Evolutionary conservation across 768 basidiomycete genomes (phyloP).

Genomic region (Boletus pseudopeckii): DNA sequence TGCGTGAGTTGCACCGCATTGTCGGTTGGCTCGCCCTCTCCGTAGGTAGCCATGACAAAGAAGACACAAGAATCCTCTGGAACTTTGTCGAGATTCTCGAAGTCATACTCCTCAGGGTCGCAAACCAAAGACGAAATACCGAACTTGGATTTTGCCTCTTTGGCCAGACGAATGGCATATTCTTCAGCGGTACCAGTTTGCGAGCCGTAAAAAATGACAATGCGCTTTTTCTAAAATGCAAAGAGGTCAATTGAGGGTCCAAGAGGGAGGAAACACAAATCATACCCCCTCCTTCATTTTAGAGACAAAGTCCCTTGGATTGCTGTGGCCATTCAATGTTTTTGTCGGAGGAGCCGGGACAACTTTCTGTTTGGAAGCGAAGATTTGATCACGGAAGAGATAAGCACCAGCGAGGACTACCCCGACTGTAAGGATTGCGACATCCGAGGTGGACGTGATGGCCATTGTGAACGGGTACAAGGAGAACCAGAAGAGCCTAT

Average conservation of each 20-base stretch:
- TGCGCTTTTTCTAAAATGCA: slow-evolving; percentile 78
- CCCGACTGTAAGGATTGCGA: slow-evolving; percentile 68
- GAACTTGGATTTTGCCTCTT: slow-evolving; percentile 96
- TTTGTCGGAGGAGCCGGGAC: slow-evolving; percentile 45
- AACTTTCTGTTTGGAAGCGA: slow-evolving; percentile 61
- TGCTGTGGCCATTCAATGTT: slow-evolving; percentile 62
- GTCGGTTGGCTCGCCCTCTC: slow-evolving; percentile 98
- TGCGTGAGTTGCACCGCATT: slow-evolving; percentile 95
- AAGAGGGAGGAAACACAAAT: slow-evolving; percentile 1
- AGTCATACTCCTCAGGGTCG: slow-evolving; percentile 98
- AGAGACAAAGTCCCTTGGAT: slow-evolving; percentile 90
- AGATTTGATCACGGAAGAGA: slow-evolving; percentile 81
- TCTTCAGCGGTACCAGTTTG: slow-evolving; percentile 99
- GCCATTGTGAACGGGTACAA: slow-evolving; percentile 43
- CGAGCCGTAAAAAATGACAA: slow-evolving; percentile 97
- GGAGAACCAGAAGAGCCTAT: not conserved
- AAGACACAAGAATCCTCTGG: slow-evolving; percentile 86
- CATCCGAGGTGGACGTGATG: slow-evolving; percentile 64
- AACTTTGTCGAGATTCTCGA: slow-evolving; percentile 89
- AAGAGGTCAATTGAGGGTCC: slow-evolving; percentile 1
- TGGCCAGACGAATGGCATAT: slow-evolving; percentile 94
- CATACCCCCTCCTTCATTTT: slow-evolving; percentile 94
- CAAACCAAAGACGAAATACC: slow-evolving; percentile 95
- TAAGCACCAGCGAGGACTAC: slow-evolving; percentile 74
- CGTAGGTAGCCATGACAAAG: slow-evolving; percentile 98